Evolutionary conservation across 2,329 filamentous ascomycete species (phyloP).

Genomic region (Pyrenophora seminiperda): DNA sequence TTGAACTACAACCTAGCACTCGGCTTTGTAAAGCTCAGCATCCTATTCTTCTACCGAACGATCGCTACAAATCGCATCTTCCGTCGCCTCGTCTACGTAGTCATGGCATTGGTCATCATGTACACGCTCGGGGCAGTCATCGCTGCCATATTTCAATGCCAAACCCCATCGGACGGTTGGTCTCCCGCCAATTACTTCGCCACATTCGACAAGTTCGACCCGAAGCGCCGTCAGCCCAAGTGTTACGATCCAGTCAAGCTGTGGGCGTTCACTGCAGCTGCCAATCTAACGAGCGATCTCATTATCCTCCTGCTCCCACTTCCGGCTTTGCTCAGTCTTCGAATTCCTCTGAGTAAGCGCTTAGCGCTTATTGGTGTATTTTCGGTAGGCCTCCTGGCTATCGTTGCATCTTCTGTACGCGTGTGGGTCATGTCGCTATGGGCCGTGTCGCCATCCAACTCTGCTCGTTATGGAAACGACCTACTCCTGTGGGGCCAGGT

Average conservation of each 20-base stretch:
- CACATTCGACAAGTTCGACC: conserved; percentile 29
- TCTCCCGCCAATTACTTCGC: conserved; percentile 36
- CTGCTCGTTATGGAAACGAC: conserved; percentile 42
- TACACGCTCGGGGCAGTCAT: conserved; percentile 38
- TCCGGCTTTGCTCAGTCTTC: conserved; percentile 53
- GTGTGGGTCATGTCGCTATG: conserved; percentile 47
- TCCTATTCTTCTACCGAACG: conserved; percentile 44
- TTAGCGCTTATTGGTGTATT: conserved; percentile 55
- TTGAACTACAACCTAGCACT: conserved; percentile 38
- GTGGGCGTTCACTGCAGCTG: conserved; percentile 45
- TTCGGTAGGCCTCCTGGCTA: conserved; percentile 44
- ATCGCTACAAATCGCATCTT: conserved; percentile 44
- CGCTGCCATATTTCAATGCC: conserved; percentile 42
- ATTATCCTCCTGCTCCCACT: conserved; percentile 54
- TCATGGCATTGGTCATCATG: conserved; percentile 38
- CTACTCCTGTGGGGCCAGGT: conserved; percentile 54
- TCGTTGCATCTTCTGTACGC: conserved; percentile 43
- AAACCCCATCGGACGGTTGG: conserved; percentile 38
- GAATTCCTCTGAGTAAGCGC: conserved; percentile 57
- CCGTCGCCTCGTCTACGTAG: conserved; percentile 35
- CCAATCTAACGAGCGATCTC: conserved; percentile 52
- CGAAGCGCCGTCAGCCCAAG: conserved; percentile 10
- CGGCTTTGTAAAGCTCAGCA: conserved; percentile 41
- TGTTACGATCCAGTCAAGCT: conserved; percentile 43
- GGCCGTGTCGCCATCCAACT: conserved; percentile 45